Conservation (phyloP, 208 protist genomes). For the Trypanosoma platydactyli region DNA sequence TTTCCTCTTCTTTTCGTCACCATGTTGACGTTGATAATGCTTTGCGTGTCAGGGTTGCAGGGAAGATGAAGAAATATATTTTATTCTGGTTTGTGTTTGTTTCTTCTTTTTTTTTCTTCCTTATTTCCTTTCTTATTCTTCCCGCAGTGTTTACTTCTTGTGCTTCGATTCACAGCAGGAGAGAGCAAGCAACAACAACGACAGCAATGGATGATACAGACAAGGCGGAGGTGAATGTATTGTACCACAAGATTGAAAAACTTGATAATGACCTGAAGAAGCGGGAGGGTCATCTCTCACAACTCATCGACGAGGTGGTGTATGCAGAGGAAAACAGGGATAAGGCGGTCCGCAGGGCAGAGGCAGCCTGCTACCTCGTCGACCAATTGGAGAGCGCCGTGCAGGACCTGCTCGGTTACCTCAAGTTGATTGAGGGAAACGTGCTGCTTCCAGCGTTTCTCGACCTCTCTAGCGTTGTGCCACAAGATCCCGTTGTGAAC, state of each 20-base stretch:
- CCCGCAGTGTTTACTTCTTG: conserved; percentile 4
- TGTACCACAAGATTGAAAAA: conserved; percentile 28
- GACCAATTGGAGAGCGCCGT: conserved; percentile 33
- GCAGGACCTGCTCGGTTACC: conserved; percentile 47
- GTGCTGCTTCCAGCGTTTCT: conserved; percentile 50
- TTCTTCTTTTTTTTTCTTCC: conserved; percentile 13
- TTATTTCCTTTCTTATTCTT: conserved; percentile 2
- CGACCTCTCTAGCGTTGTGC: conserved; percentile 30
- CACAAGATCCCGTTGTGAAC: conserved; percentile 17
- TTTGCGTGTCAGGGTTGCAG: no score
- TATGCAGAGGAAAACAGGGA: conserved; percentile 49
- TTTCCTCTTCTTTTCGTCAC: no score
- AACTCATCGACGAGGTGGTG: conserved; percentile 79
- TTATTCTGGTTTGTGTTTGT: no score
- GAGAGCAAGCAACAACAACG: not conserved
- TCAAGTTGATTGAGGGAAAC: conserved; percentile 49
- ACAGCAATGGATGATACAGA: not conserved
- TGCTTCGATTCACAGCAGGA: conserved; percentile 11
- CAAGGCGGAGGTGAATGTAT: conserved; percentile 19
- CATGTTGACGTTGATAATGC: no score
- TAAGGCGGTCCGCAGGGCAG: conserved; percentile 35
- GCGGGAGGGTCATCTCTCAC: conserved; percentile 70
- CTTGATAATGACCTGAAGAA: conserved; percentile 47
- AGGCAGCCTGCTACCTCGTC: conserved; percentile 36
- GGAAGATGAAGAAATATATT: no score